Evolutionary conservation across 169 alveolate genomes (phyloP), one percentile per base, ranked within the genome.

Genomic region (Plasmodium coatneyi): DNA sequence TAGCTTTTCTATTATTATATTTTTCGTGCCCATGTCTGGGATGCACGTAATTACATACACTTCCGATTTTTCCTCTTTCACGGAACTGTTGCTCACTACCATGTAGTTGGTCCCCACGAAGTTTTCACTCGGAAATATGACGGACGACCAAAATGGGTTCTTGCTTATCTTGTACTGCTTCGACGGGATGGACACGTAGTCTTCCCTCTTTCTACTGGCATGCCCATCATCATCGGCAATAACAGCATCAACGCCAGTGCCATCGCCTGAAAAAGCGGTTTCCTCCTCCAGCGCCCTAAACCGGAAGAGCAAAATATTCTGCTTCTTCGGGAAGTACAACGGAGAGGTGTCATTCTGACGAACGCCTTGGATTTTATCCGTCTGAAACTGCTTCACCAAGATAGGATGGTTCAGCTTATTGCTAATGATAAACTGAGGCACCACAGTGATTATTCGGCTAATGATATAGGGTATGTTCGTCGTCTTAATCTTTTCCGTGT

Each of bases 101-200:
- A 97, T 95, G 87, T 94, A 97, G 78, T 97, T 97, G 84, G 95
- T 79, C 5, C 98, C 98, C 12, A 97, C 96, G 84, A 93, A 94
- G 80, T 95, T 93, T 91, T 97, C 98, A 49, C 97, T 90, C 7
- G 97, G 98, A 16, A 93, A 74, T 52, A 97, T 93, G 6, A 96
- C 96, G 56, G 96, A 96, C 39, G 97, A 95, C 98, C 98, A 97
- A 83, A 92, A 93, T 43, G 93, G 86, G 83, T 87, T 94, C 54
- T 86, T 92, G 46, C 52, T 52, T 49, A 86, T 86, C 43, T 83
- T 92, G 32, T 74, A 56, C 28, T 74, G 39, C 80, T 72, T 76
- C 3, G 60, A 12, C 5, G 60, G 60, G 6, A 3, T 16, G 25
- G 60, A 4, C 54, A 14, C 32, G 25, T 49, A n/a, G 49, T 80